These are phyloP conservation scores for Hymenoscyphus fructigenus DNA, from an alignment of 2,329 filamentous ascomycete genomes.

Conservation along the genomic window DNA sequence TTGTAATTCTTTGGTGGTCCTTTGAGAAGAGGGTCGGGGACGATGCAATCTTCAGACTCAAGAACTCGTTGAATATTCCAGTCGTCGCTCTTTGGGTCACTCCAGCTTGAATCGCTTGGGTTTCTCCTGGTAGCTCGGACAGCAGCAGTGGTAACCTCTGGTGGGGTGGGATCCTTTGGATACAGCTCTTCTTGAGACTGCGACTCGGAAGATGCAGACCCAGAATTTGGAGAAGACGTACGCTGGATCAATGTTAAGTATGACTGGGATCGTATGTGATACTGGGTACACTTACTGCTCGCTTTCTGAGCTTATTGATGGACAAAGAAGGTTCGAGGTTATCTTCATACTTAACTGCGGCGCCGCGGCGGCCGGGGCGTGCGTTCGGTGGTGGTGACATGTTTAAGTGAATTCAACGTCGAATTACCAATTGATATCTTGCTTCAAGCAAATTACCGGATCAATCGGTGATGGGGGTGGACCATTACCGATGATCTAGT, in stretches of 20 bases:
- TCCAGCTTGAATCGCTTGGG: constrained; percentile 17
- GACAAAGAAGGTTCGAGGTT: background rate
- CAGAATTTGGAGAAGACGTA: background rate
- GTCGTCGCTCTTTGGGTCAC: constrained; percentile 22
- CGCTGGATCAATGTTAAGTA: background rate
- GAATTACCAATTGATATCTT: background rate
- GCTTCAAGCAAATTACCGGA: background rate
- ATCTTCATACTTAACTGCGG: background rate
- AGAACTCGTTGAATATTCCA: constrained; percentile 27
- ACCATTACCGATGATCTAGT: background rate
- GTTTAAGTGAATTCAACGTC: background rate
- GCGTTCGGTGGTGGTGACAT: background rate
- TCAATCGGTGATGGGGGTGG: background rate
- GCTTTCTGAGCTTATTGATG: background rate
- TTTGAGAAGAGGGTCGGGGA: constrained; percentile 22
- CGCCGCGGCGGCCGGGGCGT: background rate
- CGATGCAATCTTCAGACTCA: constrained; percentile 18
- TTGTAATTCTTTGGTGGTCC: constrained; percentile 20
- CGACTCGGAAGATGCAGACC: background rate
- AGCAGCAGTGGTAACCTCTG: background rate
- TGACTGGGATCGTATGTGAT: background rate
- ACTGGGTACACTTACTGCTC: background rate
- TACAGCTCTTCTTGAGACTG: background rate
- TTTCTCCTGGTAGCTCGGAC: constrained; percentile 1
- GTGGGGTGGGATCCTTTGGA: background rate